Evolutionary conservation across 2,329 filamentous ascomycete species (phyloP).

Genomic region (Neoascochyta sp.): DNA sequence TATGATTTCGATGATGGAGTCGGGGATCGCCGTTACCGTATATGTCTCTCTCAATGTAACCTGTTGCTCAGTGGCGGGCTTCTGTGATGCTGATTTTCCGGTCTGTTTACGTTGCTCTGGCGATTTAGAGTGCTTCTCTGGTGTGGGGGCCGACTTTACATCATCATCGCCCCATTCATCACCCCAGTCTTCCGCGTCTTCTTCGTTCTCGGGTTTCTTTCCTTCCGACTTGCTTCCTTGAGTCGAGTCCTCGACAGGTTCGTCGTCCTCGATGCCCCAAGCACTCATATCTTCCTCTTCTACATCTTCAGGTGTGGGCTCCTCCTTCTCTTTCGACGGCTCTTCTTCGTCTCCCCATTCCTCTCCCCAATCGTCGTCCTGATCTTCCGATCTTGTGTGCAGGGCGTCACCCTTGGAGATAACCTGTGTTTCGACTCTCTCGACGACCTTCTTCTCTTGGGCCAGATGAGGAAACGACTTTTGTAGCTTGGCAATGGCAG

Average conservation of each 20-base stretch:
- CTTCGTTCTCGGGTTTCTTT: slow-evolving; percentile 27
- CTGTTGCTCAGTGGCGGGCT: slow-evolving; percentile 49
- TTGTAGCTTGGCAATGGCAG: slow-evolving; percentile 71
- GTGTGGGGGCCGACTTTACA: slow-evolving; percentile 11
- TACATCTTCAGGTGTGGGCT: slow-evolving; percentile 12
- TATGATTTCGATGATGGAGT: slow-evolving; percentile 68
- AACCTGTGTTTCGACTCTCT: slow-evolving; percentile 79
- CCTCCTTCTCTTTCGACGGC: slow-evolving; percentile 6
- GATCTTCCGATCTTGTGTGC: slow-evolving; percentile 51
- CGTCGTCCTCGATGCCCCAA: slow-evolving; percentile 46
- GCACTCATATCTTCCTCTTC: slow-evolving; percentile 50
- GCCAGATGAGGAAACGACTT: slow-evolving; percentile 64
- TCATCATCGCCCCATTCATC: slow-evolving; percentile 66
- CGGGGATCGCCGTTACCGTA: slow-evolving; percentile 81
- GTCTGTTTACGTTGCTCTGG: slow-evolving; percentile 30
- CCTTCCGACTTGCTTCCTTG: slow-evolving; percentile 35
- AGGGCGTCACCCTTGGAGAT: slow-evolving; percentile 67
- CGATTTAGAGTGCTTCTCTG: slow-evolving; percentile 15
- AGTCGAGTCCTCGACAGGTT: slow-evolving; percentile 18
- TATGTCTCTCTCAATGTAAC: slow-evolving; percentile 82
- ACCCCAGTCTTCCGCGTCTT: slow-evolving; percentile 68
- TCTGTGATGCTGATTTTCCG: slow-evolving; percentile 25
- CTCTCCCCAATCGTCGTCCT: slow-evolving; percentile 67
- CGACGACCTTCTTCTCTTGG: slow-evolving; percentile 65
- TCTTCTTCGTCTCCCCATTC: slow-evolving; percentile 67